Evolutionary conservation across 805 yeast genomes (phyloP).

Genomic region (Ogataea chonburiensis): DNA sequence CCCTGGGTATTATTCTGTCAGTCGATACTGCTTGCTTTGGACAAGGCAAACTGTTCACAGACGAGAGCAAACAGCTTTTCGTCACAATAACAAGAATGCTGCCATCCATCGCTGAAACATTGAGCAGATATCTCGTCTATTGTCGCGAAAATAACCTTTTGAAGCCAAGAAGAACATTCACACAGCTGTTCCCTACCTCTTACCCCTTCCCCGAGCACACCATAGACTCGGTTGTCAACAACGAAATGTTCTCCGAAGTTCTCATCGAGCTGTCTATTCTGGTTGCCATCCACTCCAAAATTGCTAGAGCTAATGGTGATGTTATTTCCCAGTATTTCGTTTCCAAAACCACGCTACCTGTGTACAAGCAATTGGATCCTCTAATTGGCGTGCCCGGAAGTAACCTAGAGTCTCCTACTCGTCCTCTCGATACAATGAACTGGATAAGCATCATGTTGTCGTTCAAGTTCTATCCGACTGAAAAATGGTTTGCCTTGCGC

Average conservation of each 20-base stretch:
- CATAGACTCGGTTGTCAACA: conserved; percentile 72
- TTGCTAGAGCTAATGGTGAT: conserved; percentile 13
- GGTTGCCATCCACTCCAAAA: conserved; percentile 52
- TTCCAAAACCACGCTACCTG: conserved; percentile 6
- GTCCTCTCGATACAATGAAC: conserved; percentile 22
- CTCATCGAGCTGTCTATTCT: conserved; percentile 66
- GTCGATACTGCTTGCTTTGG: conserved; percentile 37
- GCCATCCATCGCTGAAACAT: conserved; percentile 52
- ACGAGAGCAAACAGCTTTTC: conserved; percentile 37
- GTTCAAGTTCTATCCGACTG: conserved; percentile 61
- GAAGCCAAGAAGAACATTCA: conserved; percentile 61
- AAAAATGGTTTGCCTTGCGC: conserved; percentile 71
- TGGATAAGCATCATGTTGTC: conserved; percentile 48
- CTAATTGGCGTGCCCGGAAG: conserved; percentile 14
- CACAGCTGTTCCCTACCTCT: conserved; percentile 63
- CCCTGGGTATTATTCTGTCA: conserved; percentile 56
- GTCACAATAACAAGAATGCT: conserved; percentile 51
- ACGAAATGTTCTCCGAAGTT: conserved; percentile 67
- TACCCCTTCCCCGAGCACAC: conserved; percentile 65
- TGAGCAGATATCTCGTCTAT: conserved; percentile 51
- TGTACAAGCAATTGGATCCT: conserved; percentile 13
- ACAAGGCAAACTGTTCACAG: conserved; percentile 22
- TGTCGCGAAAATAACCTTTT: conserved; percentile 43
- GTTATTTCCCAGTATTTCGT: conserved; percentile 7
- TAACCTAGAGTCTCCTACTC: conserved; percentile 7